Evolutionary conservation across 768 basidiomycete genomes (phyloP).

Genomic region (Pisolithus microcarpus): DNA sequence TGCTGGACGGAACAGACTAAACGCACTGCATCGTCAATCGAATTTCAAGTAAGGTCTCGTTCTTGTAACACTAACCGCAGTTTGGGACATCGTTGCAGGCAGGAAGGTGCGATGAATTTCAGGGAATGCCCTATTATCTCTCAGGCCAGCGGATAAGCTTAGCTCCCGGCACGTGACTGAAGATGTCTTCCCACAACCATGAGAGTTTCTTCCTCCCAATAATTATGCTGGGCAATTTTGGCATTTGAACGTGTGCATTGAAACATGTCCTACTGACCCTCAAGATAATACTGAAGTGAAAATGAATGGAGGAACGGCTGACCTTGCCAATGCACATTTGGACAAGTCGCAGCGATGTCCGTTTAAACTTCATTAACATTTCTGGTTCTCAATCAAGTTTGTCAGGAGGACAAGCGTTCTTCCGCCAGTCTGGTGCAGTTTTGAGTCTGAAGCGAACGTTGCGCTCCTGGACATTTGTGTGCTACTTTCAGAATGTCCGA

Average conservation of each 20-base stretch:
- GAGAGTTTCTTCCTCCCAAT: not conserved
- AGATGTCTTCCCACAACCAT: not conserved
- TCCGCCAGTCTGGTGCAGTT: too few species aligned
- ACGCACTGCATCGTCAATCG: not conserved
- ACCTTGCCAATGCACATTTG: slow-evolving; percentile 5
- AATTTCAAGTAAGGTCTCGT: not conserved
- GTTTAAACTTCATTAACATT: too few species aligned
- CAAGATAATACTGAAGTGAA: slow-evolving; percentile 83
- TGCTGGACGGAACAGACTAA: slow-evolving; percentile 39
- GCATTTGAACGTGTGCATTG: slow-evolving; percentile 80
- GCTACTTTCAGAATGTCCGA: not conserved
- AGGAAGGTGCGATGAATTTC: not conserved
- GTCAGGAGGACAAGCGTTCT: too few species aligned
- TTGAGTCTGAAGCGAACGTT: too few species aligned
- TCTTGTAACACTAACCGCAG: slow-evolving; percentile 25
- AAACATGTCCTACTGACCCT: slow-evolving; percentile 87
- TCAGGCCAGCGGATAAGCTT: not conserved
- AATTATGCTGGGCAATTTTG: too few species aligned
- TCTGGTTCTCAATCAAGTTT: too few species aligned
- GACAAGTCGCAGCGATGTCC: too few species aligned
- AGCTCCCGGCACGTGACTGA: not conserved
- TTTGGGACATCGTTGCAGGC: slow-evolving; percentile 28
- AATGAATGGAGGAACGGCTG: slow-evolving; percentile 65
- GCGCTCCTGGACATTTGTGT: too few species aligned
- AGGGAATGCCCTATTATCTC: not conserved